Conservation (phyloP, 2,329 filamentous ascomycete genomes). For the Fusarium sp. region DNA sequence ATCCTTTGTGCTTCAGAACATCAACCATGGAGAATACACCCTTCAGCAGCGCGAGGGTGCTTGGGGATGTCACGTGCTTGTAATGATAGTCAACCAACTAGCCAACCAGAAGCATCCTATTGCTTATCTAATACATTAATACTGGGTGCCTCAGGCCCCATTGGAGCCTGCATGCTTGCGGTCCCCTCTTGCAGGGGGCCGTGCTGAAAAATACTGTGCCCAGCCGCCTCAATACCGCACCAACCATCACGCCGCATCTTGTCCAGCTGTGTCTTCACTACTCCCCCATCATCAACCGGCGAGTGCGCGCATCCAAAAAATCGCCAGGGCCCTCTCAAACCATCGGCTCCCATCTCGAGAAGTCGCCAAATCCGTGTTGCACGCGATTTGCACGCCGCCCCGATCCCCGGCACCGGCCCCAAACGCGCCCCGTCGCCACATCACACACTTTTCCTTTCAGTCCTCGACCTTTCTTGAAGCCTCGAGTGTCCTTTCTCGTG, state of each 20-base stretch:
- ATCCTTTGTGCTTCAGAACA: background rate
- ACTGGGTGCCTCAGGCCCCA: conserved; percentile 39
- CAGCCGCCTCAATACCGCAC: conserved; percentile 54
- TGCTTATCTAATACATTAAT: conserved; percentile 30
- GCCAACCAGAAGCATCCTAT: background rate
- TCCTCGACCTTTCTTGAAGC: conserved; percentile 40
- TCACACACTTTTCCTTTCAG: conserved; percentile 59
- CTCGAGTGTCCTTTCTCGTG: conserved; percentile 38
- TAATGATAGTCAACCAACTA: conserved; percentile 20
- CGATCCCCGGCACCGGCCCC: conserved; percentile 54
- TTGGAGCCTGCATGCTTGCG: conserved; percentile 40
- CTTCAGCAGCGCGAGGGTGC: background rate
- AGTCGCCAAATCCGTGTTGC: conserved; percentile 63
- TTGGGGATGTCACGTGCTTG: conserved; percentile 36
- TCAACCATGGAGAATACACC: conserved; percentile 1
- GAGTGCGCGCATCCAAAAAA: conserved; percentile 72
- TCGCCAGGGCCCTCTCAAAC: conserved; percentile 69
- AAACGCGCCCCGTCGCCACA: conserved; percentile 54
- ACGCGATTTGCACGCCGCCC: conserved; percentile 65
- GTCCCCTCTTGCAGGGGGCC: conserved; percentile 46
- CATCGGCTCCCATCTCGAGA: conserved; percentile 69
- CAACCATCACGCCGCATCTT: conserved; percentile 63
- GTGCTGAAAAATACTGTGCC: conserved; percentile 60
- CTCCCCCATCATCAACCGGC: conserved; percentile 62
- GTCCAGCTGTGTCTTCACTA: conserved; percentile 64